A percentile compares a stretch with the other conserved stretches of the same genome.
Evolutionary conservation across 495 filamentous ascomycete genomes (phyloP).

Genomic region (Tuber melanosporum): DNA sequence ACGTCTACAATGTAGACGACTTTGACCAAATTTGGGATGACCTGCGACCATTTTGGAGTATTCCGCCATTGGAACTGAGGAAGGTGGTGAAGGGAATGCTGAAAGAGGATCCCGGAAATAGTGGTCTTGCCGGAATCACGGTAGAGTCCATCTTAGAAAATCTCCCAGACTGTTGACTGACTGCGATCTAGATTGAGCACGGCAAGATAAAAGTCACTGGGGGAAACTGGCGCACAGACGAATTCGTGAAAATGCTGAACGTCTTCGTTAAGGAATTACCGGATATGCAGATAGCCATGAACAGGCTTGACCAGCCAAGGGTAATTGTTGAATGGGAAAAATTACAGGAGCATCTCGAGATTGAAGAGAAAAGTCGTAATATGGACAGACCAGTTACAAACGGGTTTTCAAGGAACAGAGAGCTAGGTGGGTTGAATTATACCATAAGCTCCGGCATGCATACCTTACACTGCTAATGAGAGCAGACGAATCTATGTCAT

Average conservation of each 20-base stretch:
- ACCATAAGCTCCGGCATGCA: background rate
- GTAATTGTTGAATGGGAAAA: constrained; percentile 62
- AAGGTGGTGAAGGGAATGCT: constrained; percentile 46
- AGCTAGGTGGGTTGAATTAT: constrained; percentile 22
- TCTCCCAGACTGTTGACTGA: constrained; percentile 45
- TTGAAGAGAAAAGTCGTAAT: constrained; percentile 49
- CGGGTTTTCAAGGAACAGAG: constrained; percentile 41
- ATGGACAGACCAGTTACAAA: constrained; percentile 44
- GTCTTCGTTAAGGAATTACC: constrained; percentile 57
- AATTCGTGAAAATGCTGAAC: constrained; percentile 54
- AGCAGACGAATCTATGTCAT: background rate
- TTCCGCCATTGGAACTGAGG: constrained; percentile 54
- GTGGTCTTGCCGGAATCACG: constrained; percentile 49
- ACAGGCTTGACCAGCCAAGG: constrained; percentile 63
- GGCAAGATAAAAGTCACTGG: constrained; percentile 52
- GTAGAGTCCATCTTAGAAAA: background rate
- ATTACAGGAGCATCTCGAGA: constrained; percentile 52
- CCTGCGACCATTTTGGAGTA: constrained; percentile 63
- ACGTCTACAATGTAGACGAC: constrained; percentile 61
- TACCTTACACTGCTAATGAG: background rate
- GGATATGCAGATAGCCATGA: constrained; percentile 66
- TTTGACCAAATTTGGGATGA: constrained; percentile 67
- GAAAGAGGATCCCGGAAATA: constrained; percentile 47
- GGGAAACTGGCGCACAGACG: constrained; percentile 59
- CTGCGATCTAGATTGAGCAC: constrained; percentile 45